Base-by-base conservation (phyloP, 345 rosid genomes). In the Gossypium bickii region DNA sequence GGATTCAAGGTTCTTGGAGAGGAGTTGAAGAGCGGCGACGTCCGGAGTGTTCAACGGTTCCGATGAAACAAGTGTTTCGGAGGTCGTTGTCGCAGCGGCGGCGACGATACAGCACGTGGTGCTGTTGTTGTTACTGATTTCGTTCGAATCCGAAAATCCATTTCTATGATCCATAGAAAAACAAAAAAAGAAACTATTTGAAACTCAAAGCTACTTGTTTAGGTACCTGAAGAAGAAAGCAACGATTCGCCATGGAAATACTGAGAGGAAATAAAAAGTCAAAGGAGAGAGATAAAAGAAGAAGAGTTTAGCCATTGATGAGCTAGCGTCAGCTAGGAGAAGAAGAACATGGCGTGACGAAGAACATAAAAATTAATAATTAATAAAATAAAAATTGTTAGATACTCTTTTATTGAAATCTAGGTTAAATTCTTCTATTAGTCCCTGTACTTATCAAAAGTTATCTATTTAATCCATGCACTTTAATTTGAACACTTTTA, bases 91-190 rank as follows among this genome's bases (percentile, higher is more conserved):
- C 41, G 41, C 41, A 5, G 41, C 57, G 20, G 77, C 41, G 12
- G 78, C 25, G 49, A 66, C 81, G 60, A 75, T 63, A 75, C 89
- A 86, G 63, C 82, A 82, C 3, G 84, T 81, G 81, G 41, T 34
- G 41, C 89, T 83, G 79, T 85, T 86, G 78, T 85, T 86, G 80
- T 85, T 89, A 75, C 84, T 82, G 70, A 82, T 70, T 52, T 88
- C 93, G 73, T 86, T 86, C 0, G 96, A 90, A 82, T 86, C 91
- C 34, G 90, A 88, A 74, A 86, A 86, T 62, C 85, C 87, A 63
- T 77, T 75, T 70, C 80, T 72, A 77, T 78, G 52, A 74, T 86
- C 84, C 91, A 87, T 87, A 70, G 56, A 58, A 34, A 34, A 34
- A 34, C 0, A 41, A 38, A 38, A 34, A 34, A 5, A 34, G 2